Conservation (phyloP, 148 eudicot species). For the Arctostaphylos glauca region DNA sequence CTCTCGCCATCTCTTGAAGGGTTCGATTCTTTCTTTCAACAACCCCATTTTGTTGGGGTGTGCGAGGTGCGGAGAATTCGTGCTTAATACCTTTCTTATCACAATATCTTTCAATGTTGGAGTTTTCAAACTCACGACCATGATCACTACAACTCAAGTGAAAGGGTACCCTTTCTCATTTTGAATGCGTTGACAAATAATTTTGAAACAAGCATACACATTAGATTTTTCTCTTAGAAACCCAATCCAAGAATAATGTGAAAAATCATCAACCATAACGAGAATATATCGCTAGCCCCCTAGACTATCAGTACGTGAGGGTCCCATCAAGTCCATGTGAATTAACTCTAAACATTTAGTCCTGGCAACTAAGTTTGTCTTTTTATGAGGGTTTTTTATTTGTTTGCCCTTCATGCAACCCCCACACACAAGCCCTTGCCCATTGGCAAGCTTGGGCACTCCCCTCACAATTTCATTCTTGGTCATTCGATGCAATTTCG, state of each 20-base stretch:
- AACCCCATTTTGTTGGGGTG: conserved; percentile 10
- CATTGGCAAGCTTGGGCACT: background rate
- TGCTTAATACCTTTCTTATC: background rate
- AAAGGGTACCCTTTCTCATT: background rate
- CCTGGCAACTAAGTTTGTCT: background rate
- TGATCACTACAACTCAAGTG: background rate
- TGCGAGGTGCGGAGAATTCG: conserved; percentile 1
- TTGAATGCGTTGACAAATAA: background rate
- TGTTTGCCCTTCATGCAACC: background rate
- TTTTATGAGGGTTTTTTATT: background rate
- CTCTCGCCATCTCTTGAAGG: background rate
- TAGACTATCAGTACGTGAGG: background rate
- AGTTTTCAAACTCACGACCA: background rate
- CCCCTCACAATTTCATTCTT: background rate
- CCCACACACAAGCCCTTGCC: background rate
- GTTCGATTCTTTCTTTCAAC: conserved; percentile 1
- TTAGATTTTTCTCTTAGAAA: background rate
- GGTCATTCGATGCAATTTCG: background rate
- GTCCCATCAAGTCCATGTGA: background rate
- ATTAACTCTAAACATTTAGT: background rate
- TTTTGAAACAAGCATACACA: background rate
- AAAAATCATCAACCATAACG: background rate
- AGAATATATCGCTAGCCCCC: background rate
- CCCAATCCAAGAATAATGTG: background rate
- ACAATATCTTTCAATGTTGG: background rate